Evolutionary conservation across 208 protist species (phyloP).

Genomic region (Leishmania tarentolae): DNA sequence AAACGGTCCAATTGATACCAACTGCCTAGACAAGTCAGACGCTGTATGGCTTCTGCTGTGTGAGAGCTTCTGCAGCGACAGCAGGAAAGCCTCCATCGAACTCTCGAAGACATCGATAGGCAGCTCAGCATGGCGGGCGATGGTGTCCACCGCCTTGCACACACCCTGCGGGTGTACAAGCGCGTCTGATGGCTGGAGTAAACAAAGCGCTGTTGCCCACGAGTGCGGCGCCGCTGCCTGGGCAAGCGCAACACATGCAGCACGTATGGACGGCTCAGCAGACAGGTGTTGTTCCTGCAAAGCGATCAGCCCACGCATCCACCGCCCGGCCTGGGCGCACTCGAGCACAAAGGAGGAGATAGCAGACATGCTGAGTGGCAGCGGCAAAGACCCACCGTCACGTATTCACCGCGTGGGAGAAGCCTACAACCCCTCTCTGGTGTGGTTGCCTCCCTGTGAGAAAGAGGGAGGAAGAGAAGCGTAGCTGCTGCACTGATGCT

Average conservation of each 20-base stretch:
- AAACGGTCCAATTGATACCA: background rate
- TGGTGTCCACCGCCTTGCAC: conserved; percentile 26
- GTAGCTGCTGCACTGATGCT: background rate
- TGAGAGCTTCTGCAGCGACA: background rate
- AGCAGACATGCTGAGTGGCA: conserved; percentile 44
- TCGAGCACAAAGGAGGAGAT: conserved; percentile 67
- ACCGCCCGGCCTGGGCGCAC: conserved; percentile 60
- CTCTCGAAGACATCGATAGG: conserved; percentile 9
- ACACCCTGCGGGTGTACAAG: conserved; percentile 18
- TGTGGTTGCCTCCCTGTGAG: background rate
- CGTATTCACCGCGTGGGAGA: background rate
- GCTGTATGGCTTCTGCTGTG: background rate
- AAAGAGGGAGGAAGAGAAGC: background rate
- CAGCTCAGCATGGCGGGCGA: conserved; percentile 31
- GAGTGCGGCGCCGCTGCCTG: conserved; percentile 46
- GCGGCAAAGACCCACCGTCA: background rate
- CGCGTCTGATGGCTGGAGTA: conserved; percentile 36
- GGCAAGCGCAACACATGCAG: conserved; percentile 50
- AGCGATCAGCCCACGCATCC: conserved; percentile 70
- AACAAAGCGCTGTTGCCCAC: conserved; percentile 40
- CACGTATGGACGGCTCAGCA: conserved; percentile 24
- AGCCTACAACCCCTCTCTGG: background rate
- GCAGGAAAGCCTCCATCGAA: conserved; percentile 3
- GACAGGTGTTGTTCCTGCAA: conserved; percentile 39
- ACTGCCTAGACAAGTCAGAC: background rate